Conservation (phyloP, 169 alveolate species). For the Miamiensis avidus region DNA sequence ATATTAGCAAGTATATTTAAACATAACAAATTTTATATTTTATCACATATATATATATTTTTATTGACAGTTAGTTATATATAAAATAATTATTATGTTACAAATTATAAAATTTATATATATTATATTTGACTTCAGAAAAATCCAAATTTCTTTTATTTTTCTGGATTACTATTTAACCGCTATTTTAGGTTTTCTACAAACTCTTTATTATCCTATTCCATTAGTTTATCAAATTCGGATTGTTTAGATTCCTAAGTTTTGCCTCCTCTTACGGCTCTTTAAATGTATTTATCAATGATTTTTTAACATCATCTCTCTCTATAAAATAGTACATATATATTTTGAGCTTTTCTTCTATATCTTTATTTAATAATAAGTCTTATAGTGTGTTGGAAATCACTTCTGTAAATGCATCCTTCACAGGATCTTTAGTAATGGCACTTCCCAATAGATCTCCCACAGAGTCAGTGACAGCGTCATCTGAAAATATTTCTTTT, state of each 20-base stretch:
- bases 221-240: background rate
- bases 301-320: slow-evolving; percentile 2
- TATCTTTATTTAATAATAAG: slow-evolving; percentile 31
- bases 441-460: slow-evolving; percentile 31
- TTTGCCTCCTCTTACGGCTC: background rate
- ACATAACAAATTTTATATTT: no score
- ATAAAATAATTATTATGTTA: no score
- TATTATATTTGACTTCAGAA: background rate
- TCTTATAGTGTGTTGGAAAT: slow-evolving; percentile 18
- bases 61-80: no score
- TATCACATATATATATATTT: no score
- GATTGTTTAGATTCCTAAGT: background rate
- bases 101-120: no score
- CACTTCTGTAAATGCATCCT: slow-evolving; percentile 18
- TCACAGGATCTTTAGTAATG: slow-evolving; percentile 13
- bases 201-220: background rate
- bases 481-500: slow-evolving; percentile 17
- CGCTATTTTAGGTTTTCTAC: background rate
- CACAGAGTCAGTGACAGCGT: slow-evolving; percentile 28
- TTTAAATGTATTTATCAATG: background rate
- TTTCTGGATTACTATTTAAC: background rate
- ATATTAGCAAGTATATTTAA: no score
- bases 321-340: slow-evolving; percentile 27
- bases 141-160: background rate
- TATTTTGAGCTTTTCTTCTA: slow-evolving; percentile 32